Evolutionary conservation across 2,329 filamentous ascomycete species (phyloP).

Genomic region (Calonectria leucothoes): DNA sequence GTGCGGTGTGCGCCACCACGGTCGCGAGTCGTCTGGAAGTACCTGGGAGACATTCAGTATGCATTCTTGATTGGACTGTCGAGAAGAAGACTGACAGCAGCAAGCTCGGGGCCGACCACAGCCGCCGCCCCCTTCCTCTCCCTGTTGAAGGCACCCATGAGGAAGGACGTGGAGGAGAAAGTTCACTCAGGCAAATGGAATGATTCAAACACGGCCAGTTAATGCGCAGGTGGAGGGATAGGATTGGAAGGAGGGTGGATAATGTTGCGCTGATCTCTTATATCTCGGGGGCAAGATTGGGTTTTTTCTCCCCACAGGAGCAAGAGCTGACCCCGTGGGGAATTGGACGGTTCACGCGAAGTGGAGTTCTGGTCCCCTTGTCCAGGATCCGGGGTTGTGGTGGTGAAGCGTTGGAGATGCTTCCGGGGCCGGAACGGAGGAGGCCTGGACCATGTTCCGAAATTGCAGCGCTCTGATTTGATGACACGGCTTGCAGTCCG

Average conservation of each 20-base stretch:
- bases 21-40: constrained; percentile 52
- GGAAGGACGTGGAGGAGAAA: neutral
- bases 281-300: neutral
- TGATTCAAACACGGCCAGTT: neutral
- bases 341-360: neutral
- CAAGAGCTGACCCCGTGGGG: neutral
- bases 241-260: too few species aligned
- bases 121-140: neutral
- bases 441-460: neutral
- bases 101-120: neutral
- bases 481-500: neutral
- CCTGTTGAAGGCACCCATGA: neutral
- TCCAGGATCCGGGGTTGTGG: neutral
- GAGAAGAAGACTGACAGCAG: neutral
- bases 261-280: neutral
- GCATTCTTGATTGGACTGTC: neutral
- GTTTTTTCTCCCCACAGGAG: neutral
- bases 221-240: neutral
- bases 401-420: neutral
- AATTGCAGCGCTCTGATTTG: neutral
- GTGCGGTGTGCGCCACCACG: constrained; percentile 57
- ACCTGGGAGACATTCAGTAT: neutral
- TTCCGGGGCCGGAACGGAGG: neutral
- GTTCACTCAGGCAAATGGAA: neutral
- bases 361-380: neutral